These are phyloP conservation scores for Fusarium phyllophilum DNA, from an alignment of 2,329 filamentous ascomycete genomes.

Conservation along the genomic window DNA sequence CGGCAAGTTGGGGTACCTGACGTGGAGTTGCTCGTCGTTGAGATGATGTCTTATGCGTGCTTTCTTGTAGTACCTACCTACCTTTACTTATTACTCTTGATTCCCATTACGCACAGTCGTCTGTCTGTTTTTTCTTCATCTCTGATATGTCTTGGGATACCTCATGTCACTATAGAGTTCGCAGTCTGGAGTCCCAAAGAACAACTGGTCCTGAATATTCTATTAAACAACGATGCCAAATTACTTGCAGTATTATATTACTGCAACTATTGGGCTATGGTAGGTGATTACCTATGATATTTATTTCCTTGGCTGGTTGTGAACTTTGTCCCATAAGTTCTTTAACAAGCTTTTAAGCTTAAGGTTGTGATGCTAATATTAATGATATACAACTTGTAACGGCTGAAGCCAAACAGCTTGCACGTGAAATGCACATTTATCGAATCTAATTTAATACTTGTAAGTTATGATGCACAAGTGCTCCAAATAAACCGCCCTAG, in stretches of 20 bases:
- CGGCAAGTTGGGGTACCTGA: not conserved
- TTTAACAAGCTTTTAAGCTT: not conserved
- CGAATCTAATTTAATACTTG: not conserved
- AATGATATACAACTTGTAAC: not conserved
- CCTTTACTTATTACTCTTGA: not conserved
- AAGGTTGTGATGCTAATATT: not conserved
- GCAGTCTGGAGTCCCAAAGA: no score
- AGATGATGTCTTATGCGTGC: not conserved
- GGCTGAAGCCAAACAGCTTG: not conserved
- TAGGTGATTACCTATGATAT: not conserved
- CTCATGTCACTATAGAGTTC: not conserved
- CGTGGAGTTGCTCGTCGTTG: not conserved
- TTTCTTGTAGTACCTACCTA: not conserved
- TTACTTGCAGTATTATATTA: no score
- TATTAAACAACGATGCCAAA: no score
- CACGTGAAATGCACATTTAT: not conserved
- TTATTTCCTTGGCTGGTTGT: not conserved
- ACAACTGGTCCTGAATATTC: no score
- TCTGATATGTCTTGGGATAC: not conserved
- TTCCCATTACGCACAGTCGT: no score
- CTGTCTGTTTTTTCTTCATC: not conserved
- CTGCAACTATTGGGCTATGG: not conserved
- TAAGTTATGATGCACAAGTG: no score
- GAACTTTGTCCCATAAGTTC: no score
- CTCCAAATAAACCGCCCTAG: not conserved